Evolutionary conservation across 441 rosid genomes (phyloP), one percentile per base, ranked within the genome.

Genomic region (Pelargonium cotyledonis): DNA sequence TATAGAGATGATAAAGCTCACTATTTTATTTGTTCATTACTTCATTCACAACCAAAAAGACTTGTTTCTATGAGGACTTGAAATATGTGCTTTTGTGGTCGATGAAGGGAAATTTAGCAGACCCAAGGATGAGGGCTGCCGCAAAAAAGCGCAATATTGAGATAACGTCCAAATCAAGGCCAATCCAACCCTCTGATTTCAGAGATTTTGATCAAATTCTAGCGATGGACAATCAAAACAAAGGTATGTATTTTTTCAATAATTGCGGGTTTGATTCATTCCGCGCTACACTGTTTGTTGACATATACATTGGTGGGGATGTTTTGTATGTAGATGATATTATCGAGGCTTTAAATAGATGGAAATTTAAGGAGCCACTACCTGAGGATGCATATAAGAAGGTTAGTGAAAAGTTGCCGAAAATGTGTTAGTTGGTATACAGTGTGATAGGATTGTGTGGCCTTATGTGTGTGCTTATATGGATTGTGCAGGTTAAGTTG

Each of bases 71-170:
- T 46, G 8, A 0, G 38, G n/a, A 0, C 0, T 61, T 5, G 62
- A 16, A 66, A 35, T 23, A 44, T 44, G 65, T 1, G 9, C 21
- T 49, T 31, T 60, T 64, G 58, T 71, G 72, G 16, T 43, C 63
- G 29, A 23, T 64, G 31, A 77, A 90, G 98, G 98, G 98, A n/a
- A 85, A 91, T 80, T 78, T 81, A 76, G 85, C 98, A 0, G 98
- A 91, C 79, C 85, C 96, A 68, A 88, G 98, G 84, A 94, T 94
- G 97, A 88, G 86, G 67, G 85, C 88, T 18, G 94, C 95, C 19
- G 84, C 97, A 0, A 88, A 88, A 74, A 84, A 82, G 77, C 92
- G 97, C 14, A 90, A 91, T 60, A 79, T 94, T 72, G 95, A 88
- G 81, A 88, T 94, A 76, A 89, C 96, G 65, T 94, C 97, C 35